Conservation (phyloP, 352 stramenopile genomes). For the Pythium grandisporangium region DNA sequence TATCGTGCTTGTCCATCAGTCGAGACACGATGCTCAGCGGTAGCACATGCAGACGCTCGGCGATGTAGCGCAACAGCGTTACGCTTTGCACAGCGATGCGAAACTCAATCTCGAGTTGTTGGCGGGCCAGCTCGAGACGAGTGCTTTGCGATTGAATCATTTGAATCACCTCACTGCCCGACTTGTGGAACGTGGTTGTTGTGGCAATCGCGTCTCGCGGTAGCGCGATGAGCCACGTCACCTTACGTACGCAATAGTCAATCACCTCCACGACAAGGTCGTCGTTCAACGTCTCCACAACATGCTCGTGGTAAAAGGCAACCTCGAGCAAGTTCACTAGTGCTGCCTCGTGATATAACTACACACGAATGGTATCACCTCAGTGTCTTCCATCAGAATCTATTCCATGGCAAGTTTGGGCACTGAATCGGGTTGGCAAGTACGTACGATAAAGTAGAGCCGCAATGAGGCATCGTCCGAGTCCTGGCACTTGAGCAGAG, state of each 20-base stretch:
- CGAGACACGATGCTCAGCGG: conserved; percentile 84
- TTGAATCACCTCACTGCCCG: conserved; percentile 48
- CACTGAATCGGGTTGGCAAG: background rate
- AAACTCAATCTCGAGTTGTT: conserved; percentile 84
- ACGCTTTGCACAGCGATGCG: conserved; percentile 78
- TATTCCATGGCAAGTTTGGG: background rate
- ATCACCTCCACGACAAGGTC: conserved; percentile 88
- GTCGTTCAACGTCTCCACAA: conserved; percentile 81
- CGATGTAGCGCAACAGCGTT: conserved; percentile 85
- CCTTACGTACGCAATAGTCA: conserved; percentile 90
- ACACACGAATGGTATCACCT: background rate
- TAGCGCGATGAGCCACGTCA: conserved; percentile 74
- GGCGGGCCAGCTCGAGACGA: conserved; percentile 48
- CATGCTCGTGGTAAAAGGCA: conserved; percentile 85
- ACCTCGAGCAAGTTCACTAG: conserved; percentile 86
- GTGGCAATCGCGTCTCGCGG: conserved; percentile 44
- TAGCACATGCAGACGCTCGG: conserved; percentile 83
- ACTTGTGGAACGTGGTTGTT: conserved; percentile 65
- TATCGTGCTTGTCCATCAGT: conserved; percentile 95
- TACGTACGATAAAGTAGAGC: conserved; percentile 86
- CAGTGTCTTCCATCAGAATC: background rate
- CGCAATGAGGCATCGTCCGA: conserved; percentile 59
- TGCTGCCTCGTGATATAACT: conserved; percentile 83
- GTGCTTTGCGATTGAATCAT: conserved; percentile 53
- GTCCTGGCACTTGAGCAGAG: conserved; percentile 39